Evolutionary conservation across 2,329 filamentous ascomycete genomes (phyloP), one percentile per base, ranked within the genome.

Genomic region (Botrytis galanthina): DNA sequence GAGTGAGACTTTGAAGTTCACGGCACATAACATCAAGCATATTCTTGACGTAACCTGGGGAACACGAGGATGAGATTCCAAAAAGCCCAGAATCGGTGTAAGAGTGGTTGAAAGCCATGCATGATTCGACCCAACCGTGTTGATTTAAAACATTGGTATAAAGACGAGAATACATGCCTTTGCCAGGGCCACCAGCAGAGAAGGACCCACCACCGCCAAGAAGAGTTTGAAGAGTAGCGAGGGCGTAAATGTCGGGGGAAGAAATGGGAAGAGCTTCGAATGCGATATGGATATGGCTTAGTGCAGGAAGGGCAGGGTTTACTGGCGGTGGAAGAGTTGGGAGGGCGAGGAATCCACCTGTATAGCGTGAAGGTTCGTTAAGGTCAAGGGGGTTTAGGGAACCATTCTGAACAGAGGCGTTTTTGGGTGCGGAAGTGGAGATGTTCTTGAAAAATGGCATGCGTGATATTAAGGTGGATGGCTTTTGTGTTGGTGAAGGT

Each of bases 101-200:
- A 64, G 93, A 93, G 86, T 98, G 95, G 86, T 98, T 98, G 86
- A 98, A 98, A 44, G 95, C 92, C 70, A 97, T 88, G 84, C 96
- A 98, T 75, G 91, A 95, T 84, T 99, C 96, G 39, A 99, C 94
- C 95, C 95, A 99, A 78, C 93, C 94, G 84, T 97, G 91, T 84
- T 98, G 95, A 85, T 99, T 99, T 70, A 99, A 89, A 0, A 98
- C 95, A 82, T 98, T 97, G 76, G 95, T 98, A 86, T 98, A 99
- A 14, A 99, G 89, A 20, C 96, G 92, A 54, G 93, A 97, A 86
- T 98, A 98, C 96, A 99, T 99, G 82, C 96, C 96, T 86, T 99
- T 99, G 71, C 96, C 96, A 7, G 96, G 96, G 0, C 96, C 96
- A 79, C 96, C 96, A 71, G 96, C 96, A 26, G 93, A 97, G 85